Evolutionary conservation across 2,329 filamentous ascomycete species (phyloP).

Genomic region (Aspergillus intermedius): DNA sequence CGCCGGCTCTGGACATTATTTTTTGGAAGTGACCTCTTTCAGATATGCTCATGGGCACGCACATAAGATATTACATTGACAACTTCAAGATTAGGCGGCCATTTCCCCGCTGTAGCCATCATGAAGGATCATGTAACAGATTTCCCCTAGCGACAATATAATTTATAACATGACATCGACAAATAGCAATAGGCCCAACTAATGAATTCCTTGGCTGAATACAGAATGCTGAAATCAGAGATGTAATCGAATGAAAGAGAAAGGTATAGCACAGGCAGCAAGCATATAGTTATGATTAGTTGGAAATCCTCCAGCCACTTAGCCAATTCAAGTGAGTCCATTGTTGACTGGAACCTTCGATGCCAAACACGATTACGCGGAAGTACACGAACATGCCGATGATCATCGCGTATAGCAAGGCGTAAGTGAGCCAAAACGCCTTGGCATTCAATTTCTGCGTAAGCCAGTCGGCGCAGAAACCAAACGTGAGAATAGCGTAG

Average conservation of each 20-base stretch:
- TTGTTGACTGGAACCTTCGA: constrained; percentile 75
- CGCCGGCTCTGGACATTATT: no score
- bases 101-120: no score
- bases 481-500: constrained; percentile 85
- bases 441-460: constrained; percentile 59
- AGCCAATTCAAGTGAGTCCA: constrained; percentile 96
- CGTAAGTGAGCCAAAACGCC: constrained; percentile 64
- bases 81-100: no score
- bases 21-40: no score
- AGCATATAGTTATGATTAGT: constrained; percentile 31
- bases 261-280: neutral
- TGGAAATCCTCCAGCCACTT: constrained; percentile 74
- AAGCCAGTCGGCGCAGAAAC: constrained; percentile 83
- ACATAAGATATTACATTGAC: no score
- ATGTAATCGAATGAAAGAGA: neutral
- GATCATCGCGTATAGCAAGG: constrained; percentile 63
- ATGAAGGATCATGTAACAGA: no score
- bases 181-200: neutral
- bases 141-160: no score
- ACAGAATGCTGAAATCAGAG: neutral
- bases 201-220: neutral
- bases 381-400: constrained; percentile 85
- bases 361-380: constrained; percentile 91
- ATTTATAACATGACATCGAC: no score
- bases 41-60: no score